A percentile compares a stretch with the other conserved stretches of the same genome.
Evolutionary conservation across 1,284 basidiomycete species (phyloP).

Genomic region (Lignosus rhinocerotis): DNA sequence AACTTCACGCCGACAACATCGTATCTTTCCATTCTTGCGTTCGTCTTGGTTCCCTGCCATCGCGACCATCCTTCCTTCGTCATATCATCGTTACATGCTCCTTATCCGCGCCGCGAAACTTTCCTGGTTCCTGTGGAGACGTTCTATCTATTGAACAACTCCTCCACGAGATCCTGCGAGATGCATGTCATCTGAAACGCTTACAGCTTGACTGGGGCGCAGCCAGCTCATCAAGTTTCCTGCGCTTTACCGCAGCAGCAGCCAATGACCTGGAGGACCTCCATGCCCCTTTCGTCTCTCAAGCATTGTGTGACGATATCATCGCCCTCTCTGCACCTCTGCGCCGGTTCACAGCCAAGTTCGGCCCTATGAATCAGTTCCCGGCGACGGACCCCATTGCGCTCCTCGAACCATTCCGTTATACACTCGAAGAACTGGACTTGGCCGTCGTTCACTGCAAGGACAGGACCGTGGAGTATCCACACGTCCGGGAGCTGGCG

Average conservation of each 20-base stretch:
- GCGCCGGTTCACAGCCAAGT: not conserved
- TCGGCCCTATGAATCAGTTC: conserved; percentile 5
- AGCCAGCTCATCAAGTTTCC: conserved; percentile 5
- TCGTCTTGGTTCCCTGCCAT: not conserved
- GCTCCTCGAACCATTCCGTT: conserved; percentile 8
- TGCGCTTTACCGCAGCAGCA: not conserved
- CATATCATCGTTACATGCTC: conserved; percentile 14
- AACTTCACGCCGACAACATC: conserved; percentile 4
- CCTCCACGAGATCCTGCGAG: conserved; percentile 4
- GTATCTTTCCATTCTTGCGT: conserved; percentile 7
- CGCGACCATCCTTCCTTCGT: conserved; percentile 4
- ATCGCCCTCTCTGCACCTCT: conserved; percentile 2
- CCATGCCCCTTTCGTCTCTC: conserved; percentile 2
- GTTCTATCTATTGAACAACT: not conserved
- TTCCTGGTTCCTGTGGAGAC: not conserved
- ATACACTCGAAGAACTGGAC: conserved; percentile 8
- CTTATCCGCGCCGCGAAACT: not conserved
- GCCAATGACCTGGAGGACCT: conserved; percentile 7
- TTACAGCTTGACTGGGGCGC: conserved; percentile 16
- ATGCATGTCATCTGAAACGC: not conserved
- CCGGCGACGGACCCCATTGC: conserved; percentile 3
- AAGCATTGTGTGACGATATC: conserved; percentile 5
- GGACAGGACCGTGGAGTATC: not conserved
- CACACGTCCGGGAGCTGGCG: conserved; percentile 1
- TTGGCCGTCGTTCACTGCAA: conserved; percentile 10